Percentiles rank a stretch among this genome's conserved stretches.
Conservation (phyloP, 2,329 filamentous ascomycete genomes). For the Tetracladium maxilliforme region DNA sequence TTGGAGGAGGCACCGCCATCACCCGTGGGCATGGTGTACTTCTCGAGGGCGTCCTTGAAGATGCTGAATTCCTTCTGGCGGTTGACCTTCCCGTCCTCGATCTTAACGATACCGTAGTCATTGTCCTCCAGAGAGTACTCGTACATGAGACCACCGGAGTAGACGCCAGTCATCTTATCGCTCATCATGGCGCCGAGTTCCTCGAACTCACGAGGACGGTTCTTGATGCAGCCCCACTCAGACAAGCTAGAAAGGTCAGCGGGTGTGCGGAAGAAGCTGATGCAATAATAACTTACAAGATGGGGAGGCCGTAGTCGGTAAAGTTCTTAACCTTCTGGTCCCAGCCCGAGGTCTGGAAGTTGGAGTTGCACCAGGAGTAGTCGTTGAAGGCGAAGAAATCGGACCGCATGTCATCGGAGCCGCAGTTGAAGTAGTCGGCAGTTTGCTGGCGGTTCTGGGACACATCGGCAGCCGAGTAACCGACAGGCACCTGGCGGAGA, state of each 20-base stretch:
- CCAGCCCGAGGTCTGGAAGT: slow-evolving; percentile 47
- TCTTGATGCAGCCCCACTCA: slow-evolving; percentile 81
- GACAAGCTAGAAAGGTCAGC: slow-evolving; percentile 45
- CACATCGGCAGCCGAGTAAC: slow-evolving; percentile 52
- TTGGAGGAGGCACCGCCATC: slow-evolving; percentile 32
- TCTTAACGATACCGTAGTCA: slow-evolving; percentile 47
- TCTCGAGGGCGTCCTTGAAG: slow-evolving; percentile 26
- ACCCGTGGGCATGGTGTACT: slow-evolving; percentile 27
- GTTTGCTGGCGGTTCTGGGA: slow-evolving; percentile 53
- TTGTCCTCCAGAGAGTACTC: slow-evolving; percentile 77
- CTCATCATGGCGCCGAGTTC: slow-evolving; percentile 73
- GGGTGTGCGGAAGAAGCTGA: no score
- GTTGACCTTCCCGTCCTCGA: slow-evolving; percentile 18
- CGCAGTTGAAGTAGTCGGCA: slow-evolving; percentile 62
- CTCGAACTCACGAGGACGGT: slow-evolving; percentile 65
- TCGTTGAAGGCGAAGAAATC: slow-evolving; percentile 57
- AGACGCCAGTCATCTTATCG: slow-evolving; percentile 70
- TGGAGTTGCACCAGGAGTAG: slow-evolving; percentile 51
- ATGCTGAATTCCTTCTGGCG: slow-evolving; percentile 28
- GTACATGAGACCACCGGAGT: slow-evolving; percentile 93
- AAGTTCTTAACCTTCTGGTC: slow-evolving; percentile 51
- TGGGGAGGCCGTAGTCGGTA: slow-evolving; percentile 48
- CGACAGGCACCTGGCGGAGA: slow-evolving; percentile 35
- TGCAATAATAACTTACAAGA: slow-evolving; percentile 18
- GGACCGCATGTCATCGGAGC: slow-evolving; percentile 46